Evolutionary conservation across 2,329 filamentous ascomycete genomes (phyloP).

Genomic region (Fusarium siculi): DNA sequence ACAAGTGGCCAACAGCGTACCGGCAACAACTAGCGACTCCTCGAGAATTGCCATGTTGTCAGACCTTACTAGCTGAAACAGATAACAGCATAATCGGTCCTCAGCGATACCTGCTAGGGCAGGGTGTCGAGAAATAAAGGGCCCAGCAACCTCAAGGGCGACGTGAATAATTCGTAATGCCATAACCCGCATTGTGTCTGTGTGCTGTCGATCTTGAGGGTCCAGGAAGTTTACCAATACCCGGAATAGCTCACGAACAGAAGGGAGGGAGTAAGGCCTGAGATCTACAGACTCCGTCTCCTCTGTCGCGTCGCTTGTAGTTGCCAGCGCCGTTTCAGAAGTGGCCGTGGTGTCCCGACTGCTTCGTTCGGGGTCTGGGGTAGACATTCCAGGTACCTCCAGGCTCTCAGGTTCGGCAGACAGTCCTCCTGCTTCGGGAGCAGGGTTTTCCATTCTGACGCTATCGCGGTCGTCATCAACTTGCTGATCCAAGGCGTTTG

Average conservation of each 20-base stretch:
- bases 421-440: slow-evolving; percentile 33
- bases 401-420: slow-evolving; percentile 32
- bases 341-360: slow-evolving; percentile 67
- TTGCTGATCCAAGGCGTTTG: slow-evolving; percentile 72
- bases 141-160: slow-evolving; percentile 93
- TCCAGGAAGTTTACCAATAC: slow-evolving; percentile 94
- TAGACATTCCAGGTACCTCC: slow-evolving; percentile 27
- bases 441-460: slow-evolving; percentile 77
- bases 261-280: slow-evolving; percentile 91
- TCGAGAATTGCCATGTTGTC: slow-evolving; percentile 96
- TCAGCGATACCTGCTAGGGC: slow-evolving; percentile 88
- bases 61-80: slow-evolving; percentile 95
- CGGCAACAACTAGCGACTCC: slow-evolving; percentile 90
- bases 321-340: slow-evolving; percentile 46
- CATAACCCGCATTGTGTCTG: slow-evolving; percentile 97
- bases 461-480: slow-evolving; percentile 76
- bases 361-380: slow-evolving; percentile 36
- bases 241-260: slow-evolving; percentile 92
- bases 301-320: slow-evolving; percentile 49
- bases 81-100: slow-evolving; percentile 90
- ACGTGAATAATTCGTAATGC: slow-evolving; percentile 97
- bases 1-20: slow-evolving; percentile 90
- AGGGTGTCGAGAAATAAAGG: slow-evolving; percentile 92
- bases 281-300: slow-evolving; percentile 67
- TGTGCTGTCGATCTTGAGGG: slow-evolving; percentile 91